Base-by-base conservation (phyloP, 768 basidiomycete species). In the Ramaria sp. region DNA sequence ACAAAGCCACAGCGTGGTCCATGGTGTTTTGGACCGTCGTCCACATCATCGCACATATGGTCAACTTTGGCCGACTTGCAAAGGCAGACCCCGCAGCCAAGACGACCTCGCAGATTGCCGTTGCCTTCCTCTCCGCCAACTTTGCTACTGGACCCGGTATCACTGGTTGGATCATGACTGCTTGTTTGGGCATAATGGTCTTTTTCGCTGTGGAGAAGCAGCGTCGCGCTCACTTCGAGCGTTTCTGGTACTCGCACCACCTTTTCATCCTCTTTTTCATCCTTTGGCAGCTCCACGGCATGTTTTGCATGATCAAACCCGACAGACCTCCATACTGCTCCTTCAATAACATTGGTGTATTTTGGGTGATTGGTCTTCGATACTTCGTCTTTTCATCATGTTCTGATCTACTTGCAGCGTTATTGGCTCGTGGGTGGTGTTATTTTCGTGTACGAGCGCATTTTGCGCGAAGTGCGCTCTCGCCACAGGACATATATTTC, bases 281-380 rank as follows among this genome's bases (percentile, higher is more conserved):
- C 68, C 74, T 77, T 66, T 96, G 94, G 94, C 94, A 97, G 68
- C 74, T 95, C 31, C 93, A 94, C 66, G 92, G 92, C 54, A 87
- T 94, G 88, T 94, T 91, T 81, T 93, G 91, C 73, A 91, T 93
- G 89, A 91, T 94, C 73, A 73, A 88, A 70, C 92, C 93, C 24
- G 91, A 96, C 70, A 77, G 88, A 54, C 78, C 88, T 0, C 91
- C 91, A 0, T 93, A 77, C 71, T 98, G 94, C 72, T 89, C 88
- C 4, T 86, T 69, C 69, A 87, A 86, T 66, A 80, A 73, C 38
- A 84, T 94, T 61, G 94, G 92, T 62, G 91, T 95, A 59, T 97
- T 98, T 75, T 98, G 95, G 94, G 90, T 91, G 61, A 54, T 84
- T 73, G 15, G 10, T 9, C 19, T 27, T 12, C n/a, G 45, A 9